A percentile compares a stretch with the other conserved stretches of the same genome.
Conservation (phyloP, 768 basidiomycete genomes). For the Tephrocybe sp. region DNA sequence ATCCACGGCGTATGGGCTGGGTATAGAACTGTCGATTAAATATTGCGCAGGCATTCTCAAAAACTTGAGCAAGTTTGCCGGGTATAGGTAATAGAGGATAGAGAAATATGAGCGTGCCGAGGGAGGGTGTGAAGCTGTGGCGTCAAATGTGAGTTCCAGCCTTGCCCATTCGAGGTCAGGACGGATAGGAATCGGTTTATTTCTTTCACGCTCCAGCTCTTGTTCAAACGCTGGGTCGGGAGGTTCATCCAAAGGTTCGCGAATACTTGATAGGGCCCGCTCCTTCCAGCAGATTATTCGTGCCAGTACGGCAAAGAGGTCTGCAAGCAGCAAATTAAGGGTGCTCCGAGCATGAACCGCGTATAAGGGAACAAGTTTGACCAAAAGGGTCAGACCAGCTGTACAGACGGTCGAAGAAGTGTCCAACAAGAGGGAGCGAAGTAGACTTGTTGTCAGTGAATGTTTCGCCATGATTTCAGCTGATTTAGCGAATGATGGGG, state of each 20-base stretch:
- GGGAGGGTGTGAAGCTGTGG: slow-evolving; percentile 51
- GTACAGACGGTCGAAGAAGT: slow-evolving; percentile 70
- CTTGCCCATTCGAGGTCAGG: slow-evolving; percentile 66
- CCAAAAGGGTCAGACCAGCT: slow-evolving; percentile 58
- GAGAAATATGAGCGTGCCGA: slow-evolving; percentile 70
- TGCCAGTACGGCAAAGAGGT: slow-evolving; percentile 63
- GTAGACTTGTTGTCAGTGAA: slow-evolving; percentile 60
- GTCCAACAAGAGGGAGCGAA: slow-evolving; percentile 69
- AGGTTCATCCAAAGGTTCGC: slow-evolving; percentile 26
- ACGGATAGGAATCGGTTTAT: slow-evolving; percentile 39
- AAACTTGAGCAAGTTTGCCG: slow-evolving; percentile 83
- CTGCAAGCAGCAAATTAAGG: slow-evolving; percentile 61
- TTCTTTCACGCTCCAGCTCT: slow-evolving; percentile 35
- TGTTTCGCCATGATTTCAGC: slow-evolving; percentile 54
- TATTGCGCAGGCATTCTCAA: slow-evolving; percentile 67
- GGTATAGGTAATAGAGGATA: slow-evolving; percentile 85
- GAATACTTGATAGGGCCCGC: slow-evolving; percentile 30
- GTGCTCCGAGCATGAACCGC: slow-evolving; percentile 58
- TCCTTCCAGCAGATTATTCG: slow-evolving; percentile 76
- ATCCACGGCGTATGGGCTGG: slow-evolving; percentile 60
- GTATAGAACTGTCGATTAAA: slow-evolving; percentile 45
- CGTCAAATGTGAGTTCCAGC: slow-evolving; percentile 58
- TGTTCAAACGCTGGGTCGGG: slow-evolving; percentile 35
- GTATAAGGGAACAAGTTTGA: slow-evolving; percentile 72
- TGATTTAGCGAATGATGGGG: slow-evolving; percentile 46